Evolutionary conservation across 2,329 filamentous ascomycete species (phyloP), one percentile per base, ranked within the genome.

Genomic region (Calonectria fujianensis): DNA sequence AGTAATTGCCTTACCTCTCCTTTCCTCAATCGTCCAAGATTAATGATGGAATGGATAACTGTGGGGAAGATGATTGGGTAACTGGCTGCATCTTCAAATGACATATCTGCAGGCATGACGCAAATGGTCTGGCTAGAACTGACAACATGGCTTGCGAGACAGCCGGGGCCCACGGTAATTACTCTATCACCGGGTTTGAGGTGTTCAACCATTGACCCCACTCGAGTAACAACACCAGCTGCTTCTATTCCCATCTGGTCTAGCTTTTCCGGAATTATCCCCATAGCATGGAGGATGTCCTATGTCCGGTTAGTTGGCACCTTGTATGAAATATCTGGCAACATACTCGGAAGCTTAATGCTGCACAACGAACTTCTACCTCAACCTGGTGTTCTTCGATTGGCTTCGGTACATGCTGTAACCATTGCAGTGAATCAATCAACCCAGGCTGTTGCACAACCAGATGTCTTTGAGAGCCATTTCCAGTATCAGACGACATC

Each of bases 101-200:
- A 72, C 74, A 87, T 50, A 7, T 81, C 80, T 0, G 85, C 84
- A 11, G 88, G 85, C 9, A 80, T 78, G 48, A 76, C 79, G 0
- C 80, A 78, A 1, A 51, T 18, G 1, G n/a, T 52, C 70, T 14
- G 74, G 74, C 18, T 74, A 73, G 2, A 10, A 8, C 48, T 74
- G 75, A 37, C 76, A 76, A 78, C 81, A 66, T 73, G 81, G 11
- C 80, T 85, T 20, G 68, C 83, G 81, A 69, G 80, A 61, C 71
- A 75, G 6, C 78, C 74, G 14, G 69, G 32, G 24, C 37, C 50
- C 69, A 75, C 27, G 64, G 81, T 79, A 29, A 82, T 75, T 16
- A 86, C 82, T 4, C 82, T 74, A 50, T 84, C 78, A 1, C 86
- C 87, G 0, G 82, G 65, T 0, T 75, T 72, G 7, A 88, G 79